phyloP scores from a whole-genome alignment of 441 rosid genomes.

The Euphorbia celastroides region DNA sequence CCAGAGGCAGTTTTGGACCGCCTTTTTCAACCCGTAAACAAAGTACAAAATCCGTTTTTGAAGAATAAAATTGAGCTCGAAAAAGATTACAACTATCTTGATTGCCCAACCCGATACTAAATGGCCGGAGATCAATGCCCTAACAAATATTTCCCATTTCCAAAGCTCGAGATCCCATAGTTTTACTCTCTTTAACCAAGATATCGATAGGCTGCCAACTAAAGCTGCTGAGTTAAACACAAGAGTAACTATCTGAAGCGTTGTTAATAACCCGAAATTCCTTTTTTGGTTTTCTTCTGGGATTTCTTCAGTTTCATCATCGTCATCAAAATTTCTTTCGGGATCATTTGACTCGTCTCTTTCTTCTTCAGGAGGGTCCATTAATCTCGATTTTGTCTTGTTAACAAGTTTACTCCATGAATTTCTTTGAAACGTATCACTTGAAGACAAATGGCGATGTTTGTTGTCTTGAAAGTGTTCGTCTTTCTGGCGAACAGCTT shows the following conservation, averaged over 20 bases:
- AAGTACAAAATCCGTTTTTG: slow-evolving; percentile 58
- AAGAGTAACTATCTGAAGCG: slow-evolving; percentile 33
- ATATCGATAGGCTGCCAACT: slow-evolving; percentile 33
- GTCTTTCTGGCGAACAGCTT: slow-evolving; percentile 25
- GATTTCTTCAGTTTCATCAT: slow-evolving; percentile 26
- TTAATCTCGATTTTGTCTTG: slow-evolving; percentile 33
- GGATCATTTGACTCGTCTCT: slow-evolving; percentile 6
- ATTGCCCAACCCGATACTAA: slow-evolving; percentile 53
- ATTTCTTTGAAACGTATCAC: slow-evolving; percentile 15
- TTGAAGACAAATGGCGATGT: neutral
- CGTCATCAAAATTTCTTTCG: slow-evolving; percentile 16
- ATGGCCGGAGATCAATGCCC: slow-evolving; percentile 50
- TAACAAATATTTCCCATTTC: slow-evolving; percentile 59
- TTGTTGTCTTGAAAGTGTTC: slow-evolving; percentile 14
- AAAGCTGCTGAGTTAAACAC: slow-evolving; percentile 24
- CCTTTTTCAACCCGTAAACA: slow-evolving; percentile 55
- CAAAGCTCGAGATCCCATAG: slow-evolving; percentile 50
- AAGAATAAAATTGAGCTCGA: slow-evolving; percentile 43
- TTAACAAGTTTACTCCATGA: slow-evolving; percentile 29
- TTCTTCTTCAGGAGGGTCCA: slow-evolving; percentile 32
- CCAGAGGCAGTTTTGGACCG: slow-evolving; percentile 67
- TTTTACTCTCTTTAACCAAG: slow-evolving; percentile 23
- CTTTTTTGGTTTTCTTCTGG: slow-evolving; percentile 25
- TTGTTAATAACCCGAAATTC: slow-evolving; percentile 16
- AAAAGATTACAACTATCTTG: slow-evolving; percentile 40